Evolutionary conservation across 192 early-diverging fungal species (phyloP), one percentile per base, ranked within the genome.

Genomic region (Fimicolochytrium jonesii): DNA sequence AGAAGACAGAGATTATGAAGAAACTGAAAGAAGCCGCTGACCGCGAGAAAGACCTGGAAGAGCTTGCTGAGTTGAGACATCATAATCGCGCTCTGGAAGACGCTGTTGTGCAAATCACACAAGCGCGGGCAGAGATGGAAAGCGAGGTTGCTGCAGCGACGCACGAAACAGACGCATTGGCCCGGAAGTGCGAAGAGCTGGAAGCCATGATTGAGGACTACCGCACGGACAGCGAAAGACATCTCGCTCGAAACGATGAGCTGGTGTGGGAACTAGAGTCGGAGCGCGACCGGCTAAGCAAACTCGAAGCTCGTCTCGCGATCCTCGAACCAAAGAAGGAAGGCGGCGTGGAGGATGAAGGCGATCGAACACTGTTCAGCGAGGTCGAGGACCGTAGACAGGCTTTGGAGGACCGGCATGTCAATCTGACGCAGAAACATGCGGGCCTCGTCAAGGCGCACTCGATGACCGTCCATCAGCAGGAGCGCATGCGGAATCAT

Each of bases 401-500:
- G 46, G 70, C 42, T 11, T 47, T 68, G 1, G 66, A 76, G 48
- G 51, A 15, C 18, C 29, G 62, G 13, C 70, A 73, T 36, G 26
- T 39, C 11, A 50, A 30, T 18, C 63, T 76, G 10, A 34, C 44
- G 11, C 46, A 32, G 5, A 45, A 61, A 18, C 74, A 76, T 30
- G 65, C 52, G n/a, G 67, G 61, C 25, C 50, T 76, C 15, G 44
- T 72, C 32, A 64, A 67, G 34, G 56, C 60, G 23, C 74, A 76
- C 41, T 47, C 49, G 10, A 35, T 62, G 54, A 58, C 60, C 33
- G 51, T 76, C 18, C 61, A 76, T 36, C 70, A 76, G 48, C 66
- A 73, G 53, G 66, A 76, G 34, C 64, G 74, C 31, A 72, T 76
- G 74, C 36, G 65, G 10, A 65, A 69, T 33, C 70, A 76, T 48